phyloP scores from a whole-genome alignment of 768 basidiomycete species.

The Pleurotus tuoliensis region DNA sequence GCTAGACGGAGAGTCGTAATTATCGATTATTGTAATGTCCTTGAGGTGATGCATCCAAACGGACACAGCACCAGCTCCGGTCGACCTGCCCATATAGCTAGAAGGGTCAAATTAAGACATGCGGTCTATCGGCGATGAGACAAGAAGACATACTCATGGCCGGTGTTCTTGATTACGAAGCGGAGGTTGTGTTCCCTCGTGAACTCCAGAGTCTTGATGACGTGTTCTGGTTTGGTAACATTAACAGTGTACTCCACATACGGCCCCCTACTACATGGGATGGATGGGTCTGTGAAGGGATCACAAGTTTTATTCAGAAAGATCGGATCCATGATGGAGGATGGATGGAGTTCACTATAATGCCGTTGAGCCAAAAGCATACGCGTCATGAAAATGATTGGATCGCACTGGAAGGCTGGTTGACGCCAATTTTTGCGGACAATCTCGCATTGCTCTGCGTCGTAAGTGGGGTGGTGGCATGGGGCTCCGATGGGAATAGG shows the following conservation, averaged over 20 bases:
- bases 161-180: constrained; percentile 34
- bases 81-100: constrained; percentile 41
- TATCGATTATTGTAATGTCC: constrained; percentile 24
- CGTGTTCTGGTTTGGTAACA: not conserved
- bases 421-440: not conserved
- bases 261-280: constrained; percentile 12
- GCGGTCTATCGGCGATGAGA: no score
- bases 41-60: constrained; percentile 37
- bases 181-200: constrained; percentile 30
- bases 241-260: constrained; percentile 15
- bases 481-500: not conserved
- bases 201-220: constrained; percentile 29
- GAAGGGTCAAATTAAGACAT: no score
- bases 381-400: not conserved
- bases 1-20: constrained; percentile 12
- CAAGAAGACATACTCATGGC: no score
- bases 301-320: constrained; percentile 19
- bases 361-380: not conserved
- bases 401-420: not conserved
- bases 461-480: not conserved
- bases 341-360: constrained; percentile 6
- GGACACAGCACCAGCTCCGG: constrained; percentile 34
- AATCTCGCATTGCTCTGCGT: not conserved
- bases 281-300: constrained; percentile 12
- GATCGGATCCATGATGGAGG: constrained; percentile 17